Evolutionary conservation across 768 basidiomycete genomes (phyloP), one percentile per base, ranked within the genome.

Genomic region (Kwoniella sp.): DNA sequence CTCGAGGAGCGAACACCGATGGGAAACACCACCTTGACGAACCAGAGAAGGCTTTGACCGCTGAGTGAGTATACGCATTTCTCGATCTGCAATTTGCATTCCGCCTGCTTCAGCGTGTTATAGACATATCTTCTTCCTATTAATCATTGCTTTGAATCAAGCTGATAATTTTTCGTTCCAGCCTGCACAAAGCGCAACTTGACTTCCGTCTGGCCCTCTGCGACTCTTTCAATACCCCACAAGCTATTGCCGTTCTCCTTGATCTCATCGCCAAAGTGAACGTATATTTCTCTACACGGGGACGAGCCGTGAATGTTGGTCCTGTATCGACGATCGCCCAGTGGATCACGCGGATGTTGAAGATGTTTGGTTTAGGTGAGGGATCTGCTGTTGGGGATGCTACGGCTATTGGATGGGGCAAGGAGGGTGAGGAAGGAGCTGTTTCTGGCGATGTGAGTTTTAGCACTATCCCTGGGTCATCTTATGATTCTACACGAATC

Each of bases 151-250:
- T n/a, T n/a, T n/a, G n/a, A n/a, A n/a, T n/a, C n/a, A n/a, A n/a
- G n/a, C n/a, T n/a, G n/a, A n/a, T n/a, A n/a, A n/a, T n/a, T n/a
- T n/a, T n/a, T n/a, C n/a, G n/a, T n/a, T 44, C 17, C 71, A 96
- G 92, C 70, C 83, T 94, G 36, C 84, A 89, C 68, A 82, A 86
- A 57, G 86, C 87, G 51, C 94, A 94, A 78, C 70, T 84, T 46
- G 83, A 85, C 8, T 95, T 99, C 85, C 87, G 91, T 57, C 83
- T 82, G 13, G 90, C 93, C 0, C 87, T 99, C 51, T 94, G 90
- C 80, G 95, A 99, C 79, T 97, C 94, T 0, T 96, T 98, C 84
- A 94, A 98, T 78, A 98, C 96, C 0, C 92, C 93, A 1, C 84
- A 82, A 19, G 94, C 92, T 0, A 80, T 98, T 24, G 84, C 85